Base-by-base conservation (phyloP, 2,329 filamentous ascomycete genomes). In the Fusarium sp. region DNA sequence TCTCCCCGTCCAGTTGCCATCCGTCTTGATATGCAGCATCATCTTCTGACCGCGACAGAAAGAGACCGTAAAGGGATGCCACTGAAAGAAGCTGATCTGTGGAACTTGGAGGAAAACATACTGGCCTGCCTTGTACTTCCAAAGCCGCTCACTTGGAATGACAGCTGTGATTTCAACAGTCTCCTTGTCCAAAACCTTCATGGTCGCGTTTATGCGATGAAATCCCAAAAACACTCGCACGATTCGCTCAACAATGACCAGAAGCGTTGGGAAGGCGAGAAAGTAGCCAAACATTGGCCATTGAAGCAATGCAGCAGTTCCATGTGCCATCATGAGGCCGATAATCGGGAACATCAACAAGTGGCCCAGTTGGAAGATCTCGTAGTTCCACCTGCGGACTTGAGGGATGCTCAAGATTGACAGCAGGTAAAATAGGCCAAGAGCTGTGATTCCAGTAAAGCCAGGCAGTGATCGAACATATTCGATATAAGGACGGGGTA, bases 1-100 rank as follows among this genome's bases (percentile, higher is more conserved):
- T 54, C 79, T 80, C 5, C 80, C 80, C 0, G 88, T 90, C 88
- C 88, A 91, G 77, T 90, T 85, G 0, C 89, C 89, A 54, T 90
- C 88, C 4, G 86, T 87, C 77, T 90, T 90, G 81, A 91, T 89
- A 73, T 90, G 88, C 1, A 91, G 77, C 77, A 86, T 85, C 80
- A 91, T 84, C 35, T 85, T 83, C 29, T 86, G 86, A 0, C 85
- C 87, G 16, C 84, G 83, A 71, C 88, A 90, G 3, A 86, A 86
- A 0, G 89, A 90, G 0, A 91, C 86, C 0, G 89, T 90, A 72
- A 91, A 91, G 0, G 88, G 89, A 65, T 91, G 88, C 88, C 88
- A 91, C 73, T 90, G 88, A 66, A 88, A 90, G 59, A 83, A 80
- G 40, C 87, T 89, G 25, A 90, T 78, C 33, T 81, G 70, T 0